Conservation (phyloP, 2,329 filamentous ascomycete species). For the Fusarium graminum region DNA sequence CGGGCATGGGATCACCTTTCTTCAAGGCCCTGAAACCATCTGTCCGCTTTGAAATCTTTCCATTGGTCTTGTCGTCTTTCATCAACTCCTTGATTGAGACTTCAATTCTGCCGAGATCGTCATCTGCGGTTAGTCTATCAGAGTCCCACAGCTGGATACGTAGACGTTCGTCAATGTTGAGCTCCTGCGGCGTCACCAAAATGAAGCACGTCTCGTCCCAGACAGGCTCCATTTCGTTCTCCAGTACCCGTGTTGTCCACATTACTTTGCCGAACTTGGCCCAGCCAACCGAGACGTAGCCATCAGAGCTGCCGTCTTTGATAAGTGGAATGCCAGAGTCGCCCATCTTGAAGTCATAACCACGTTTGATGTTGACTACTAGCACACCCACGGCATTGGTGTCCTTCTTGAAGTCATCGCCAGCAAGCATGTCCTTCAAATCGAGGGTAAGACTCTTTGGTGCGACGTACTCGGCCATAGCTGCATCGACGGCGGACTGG, state of each 20-base stretch:
- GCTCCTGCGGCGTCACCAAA: slow-evolving; percentile 77
- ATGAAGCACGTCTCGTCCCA: slow-evolving; percentile 80
- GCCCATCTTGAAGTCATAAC: slow-evolving; percentile 78
- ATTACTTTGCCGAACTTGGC: slow-evolving; percentile 80
- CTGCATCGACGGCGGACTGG: slow-evolving; percentile 79
- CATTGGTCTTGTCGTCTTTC: slow-evolving; percentile 68
- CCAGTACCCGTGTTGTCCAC: slow-evolving; percentile 71
- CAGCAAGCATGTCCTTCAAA: slow-evolving; percentile 81
- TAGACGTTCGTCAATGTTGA: slow-evolving; percentile 78
- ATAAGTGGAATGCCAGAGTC: slow-evolving; percentile 73
- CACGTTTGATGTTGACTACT: slow-evolving; percentile 74
- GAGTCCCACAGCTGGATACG: slow-evolving; percentile 82
- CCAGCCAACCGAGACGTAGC: slow-evolving; percentile 80
- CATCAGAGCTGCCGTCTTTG: slow-evolving; percentile 72
- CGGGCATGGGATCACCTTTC: slow-evolving; percentile 75
- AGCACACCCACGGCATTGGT: slow-evolving; percentile 74
- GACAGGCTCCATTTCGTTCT: slow-evolving; percentile 73
- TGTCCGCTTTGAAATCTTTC: slow-evolving; percentile 71
- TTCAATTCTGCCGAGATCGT: slow-evolving; percentile 80
- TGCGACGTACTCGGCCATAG: slow-evolving; percentile 80
- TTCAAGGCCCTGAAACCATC: slow-evolving; percentile 76
- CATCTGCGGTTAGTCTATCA: slow-evolving; percentile 78
- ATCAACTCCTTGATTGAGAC: slow-evolving; percentile 75
- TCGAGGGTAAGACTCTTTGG: slow-evolving; percentile 81
- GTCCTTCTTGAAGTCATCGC: slow-evolving; percentile 84